Evolutionary conservation across 192 early-diverging fungal genomes (phyloP).

Genomic region (Backusella parvicylindrica): DNA sequence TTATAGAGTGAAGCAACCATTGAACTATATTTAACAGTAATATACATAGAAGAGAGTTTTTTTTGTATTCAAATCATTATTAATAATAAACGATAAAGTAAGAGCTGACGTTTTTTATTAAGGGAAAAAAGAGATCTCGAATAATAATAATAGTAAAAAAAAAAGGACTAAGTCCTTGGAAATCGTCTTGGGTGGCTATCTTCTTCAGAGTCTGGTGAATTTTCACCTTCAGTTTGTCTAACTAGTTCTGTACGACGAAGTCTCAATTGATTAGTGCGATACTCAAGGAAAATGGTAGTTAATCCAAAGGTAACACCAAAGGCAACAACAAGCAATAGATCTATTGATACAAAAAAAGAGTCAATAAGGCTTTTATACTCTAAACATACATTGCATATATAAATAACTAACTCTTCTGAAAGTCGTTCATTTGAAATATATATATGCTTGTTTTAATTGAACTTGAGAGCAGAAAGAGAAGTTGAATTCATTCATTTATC

Average conservation of each 20-base stretch:
- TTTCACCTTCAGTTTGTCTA: neutral
- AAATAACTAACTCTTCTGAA: neutral
- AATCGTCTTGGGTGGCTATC: neutral
- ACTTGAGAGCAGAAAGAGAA: too few species aligned
- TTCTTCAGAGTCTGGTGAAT: neutral
- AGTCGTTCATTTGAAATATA: neutral
- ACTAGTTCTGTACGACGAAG: neutral
- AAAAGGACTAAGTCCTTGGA: too few species aligned
- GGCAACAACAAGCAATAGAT: neutral
- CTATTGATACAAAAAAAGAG: neutral
- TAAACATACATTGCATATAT: neutral
- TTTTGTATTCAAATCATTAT: too few species aligned
- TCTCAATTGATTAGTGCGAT: neutral
- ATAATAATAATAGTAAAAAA: too few species aligned
- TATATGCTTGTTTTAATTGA: too few species aligned
- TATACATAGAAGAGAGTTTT: too few species aligned
- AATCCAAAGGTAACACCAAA: neutral
- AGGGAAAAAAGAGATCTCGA: too few species aligned
- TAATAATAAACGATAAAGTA: too few species aligned
- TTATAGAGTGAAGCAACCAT: too few species aligned
- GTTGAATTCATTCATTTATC: too few species aligned
- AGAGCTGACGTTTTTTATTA: too few species aligned
- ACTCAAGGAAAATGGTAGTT: neutral
- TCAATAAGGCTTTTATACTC: neutral
- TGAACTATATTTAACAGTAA: too few species aligned